Percentiles rank a stretch among this genome's conserved stretches.
Evolutionary conservation across 179 eudicot genomes (phyloP).

Genomic region (Carnegiea gigantea): DNA sequence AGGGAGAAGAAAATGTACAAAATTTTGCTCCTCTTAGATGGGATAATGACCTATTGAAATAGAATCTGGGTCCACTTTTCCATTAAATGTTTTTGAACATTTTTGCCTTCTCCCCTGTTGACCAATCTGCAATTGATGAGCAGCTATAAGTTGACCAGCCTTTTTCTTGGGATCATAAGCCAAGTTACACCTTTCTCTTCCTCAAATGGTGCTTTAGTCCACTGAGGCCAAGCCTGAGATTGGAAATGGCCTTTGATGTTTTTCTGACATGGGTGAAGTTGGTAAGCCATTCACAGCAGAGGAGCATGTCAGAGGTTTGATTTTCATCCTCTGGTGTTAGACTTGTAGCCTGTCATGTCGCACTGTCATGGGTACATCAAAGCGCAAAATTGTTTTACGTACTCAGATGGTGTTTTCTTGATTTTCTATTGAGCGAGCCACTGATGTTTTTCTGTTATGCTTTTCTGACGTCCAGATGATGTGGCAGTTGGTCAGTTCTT

Average conservation of each 20-base stretch:
- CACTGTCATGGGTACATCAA: background rate
- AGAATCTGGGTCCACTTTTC: background rate
- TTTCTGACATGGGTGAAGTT: background rate
- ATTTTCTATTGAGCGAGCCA: constrained; percentile 1
- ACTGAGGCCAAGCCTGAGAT: background rate
- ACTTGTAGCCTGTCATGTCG: background rate
- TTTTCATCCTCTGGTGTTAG: background rate
- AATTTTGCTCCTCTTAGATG: background rate
- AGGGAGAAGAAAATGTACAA: background rate
- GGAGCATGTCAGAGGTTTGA: background rate
- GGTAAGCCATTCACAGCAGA: background rate
- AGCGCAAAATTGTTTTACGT: background rate
- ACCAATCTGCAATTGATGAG: background rate
- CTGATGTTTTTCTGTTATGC: constrained; percentile 8
- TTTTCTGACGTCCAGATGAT: constrained; percentile 61
- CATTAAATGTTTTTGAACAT: background rate
- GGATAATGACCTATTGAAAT: background rate
- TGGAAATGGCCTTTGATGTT: background rate
- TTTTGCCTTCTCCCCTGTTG: background rate
- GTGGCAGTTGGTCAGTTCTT: constrained; percentile 83
- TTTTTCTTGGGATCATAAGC: background rate
- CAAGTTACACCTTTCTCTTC: background rate
- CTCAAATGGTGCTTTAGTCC: background rate
- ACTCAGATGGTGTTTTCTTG: background rate
- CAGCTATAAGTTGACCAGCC: background rate